These are phyloP conservation scores for Aspergillus bridgeri DNA, from an alignment of 495 filamentous ascomycete species.

Conservation along the genomic window DNA sequence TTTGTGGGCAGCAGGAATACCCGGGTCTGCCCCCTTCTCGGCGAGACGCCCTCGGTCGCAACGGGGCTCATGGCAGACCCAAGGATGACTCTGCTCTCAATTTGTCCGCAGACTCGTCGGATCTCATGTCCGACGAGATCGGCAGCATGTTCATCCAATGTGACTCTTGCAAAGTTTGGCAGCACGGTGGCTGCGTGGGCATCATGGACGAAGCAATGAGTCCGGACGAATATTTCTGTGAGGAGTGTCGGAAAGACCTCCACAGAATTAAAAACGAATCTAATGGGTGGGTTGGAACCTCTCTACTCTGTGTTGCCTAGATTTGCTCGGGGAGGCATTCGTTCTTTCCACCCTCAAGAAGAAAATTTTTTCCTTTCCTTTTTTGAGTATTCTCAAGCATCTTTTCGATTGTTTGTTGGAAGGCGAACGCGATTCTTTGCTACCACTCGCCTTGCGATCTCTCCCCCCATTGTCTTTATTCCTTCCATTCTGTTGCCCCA, in stretches of 20 bases:
- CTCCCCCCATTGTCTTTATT: neutral
- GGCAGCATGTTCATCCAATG: slow-evolving; percentile 98
- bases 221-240: slow-evolving; percentile 97
- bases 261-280: slow-evolving; percentile 75
- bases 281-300: slow-evolving; percentile 72
- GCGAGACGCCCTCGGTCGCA: slow-evolving; percentile 55
- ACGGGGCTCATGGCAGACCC: slow-evolving; percentile 43
- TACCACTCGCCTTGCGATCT: neutral
- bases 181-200: slow-evolving; percentile 96
- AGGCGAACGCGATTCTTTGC: neutral
- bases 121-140: slow-evolving; percentile 68
- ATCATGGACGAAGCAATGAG: slow-evolving; percentile 90
- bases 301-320: neutral
- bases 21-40: slow-evolving; percentile 74
- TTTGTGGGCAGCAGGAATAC: slow-evolving; percentile 93
- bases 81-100: slow-evolving; percentile 55
- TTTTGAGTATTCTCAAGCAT: neutral
- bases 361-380: slow-evolving; percentile 17
- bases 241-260: slow-evolving; percentile 86
- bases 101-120: slow-evolving; percentile 34
- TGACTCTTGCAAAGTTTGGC: slow-evolving; percentile 97
- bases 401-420: neutral
- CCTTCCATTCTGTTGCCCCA: neutral
- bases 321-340: neutral
- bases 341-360: slow-evolving; percentile 1